Percentiles rank a stretch among this genome's conserved stretches.
phyloP scores from a whole-genome alignment of 768 basidiomycete genomes.

The Candolleomyces aberdarensis region DNA sequence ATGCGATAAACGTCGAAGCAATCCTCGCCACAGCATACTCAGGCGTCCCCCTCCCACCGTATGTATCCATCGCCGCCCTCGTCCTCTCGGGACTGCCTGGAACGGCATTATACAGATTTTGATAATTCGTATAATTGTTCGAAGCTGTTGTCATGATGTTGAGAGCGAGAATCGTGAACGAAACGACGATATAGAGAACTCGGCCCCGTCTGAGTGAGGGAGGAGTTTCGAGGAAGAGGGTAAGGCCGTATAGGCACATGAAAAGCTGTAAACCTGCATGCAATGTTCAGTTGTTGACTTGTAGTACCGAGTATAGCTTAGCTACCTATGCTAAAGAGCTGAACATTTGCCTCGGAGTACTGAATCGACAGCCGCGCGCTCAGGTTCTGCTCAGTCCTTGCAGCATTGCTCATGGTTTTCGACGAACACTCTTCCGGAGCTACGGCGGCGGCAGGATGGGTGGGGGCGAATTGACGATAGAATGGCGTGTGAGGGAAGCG shows the following conservation, averaged over 20 bases:
- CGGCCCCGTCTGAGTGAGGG: background rate
- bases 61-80: conserved; percentile 6
- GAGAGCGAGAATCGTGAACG: conserved; percentile 5
- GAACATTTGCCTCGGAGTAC: background rate
- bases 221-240: conserved; percentile 1
- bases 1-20: conserved; percentile 6
- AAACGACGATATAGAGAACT: conserved; percentile 3
- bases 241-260: conserved; percentile 3
- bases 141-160: background rate
- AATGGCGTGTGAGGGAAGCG: too few species aligned
- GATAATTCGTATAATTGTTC: conserved; percentile 1
- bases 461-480: too few species aligned
- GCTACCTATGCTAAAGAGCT: background rate
- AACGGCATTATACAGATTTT: background rate
- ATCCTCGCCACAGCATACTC: conserved; percentile 5
- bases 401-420: too few species aligned
- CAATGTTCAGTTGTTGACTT: background rate
- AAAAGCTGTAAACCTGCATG: background rate
- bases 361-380: background rate
- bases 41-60: conserved; percentile 1
- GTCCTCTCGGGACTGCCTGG: conserved; percentile 1
- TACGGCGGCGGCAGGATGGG: too few species aligned
- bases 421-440: too few species aligned
- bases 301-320: background rate
- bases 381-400: background rate